phyloP scores from a whole-genome alignment of 148 eudicot species.

The Rhododendron williamsianum region DNA sequence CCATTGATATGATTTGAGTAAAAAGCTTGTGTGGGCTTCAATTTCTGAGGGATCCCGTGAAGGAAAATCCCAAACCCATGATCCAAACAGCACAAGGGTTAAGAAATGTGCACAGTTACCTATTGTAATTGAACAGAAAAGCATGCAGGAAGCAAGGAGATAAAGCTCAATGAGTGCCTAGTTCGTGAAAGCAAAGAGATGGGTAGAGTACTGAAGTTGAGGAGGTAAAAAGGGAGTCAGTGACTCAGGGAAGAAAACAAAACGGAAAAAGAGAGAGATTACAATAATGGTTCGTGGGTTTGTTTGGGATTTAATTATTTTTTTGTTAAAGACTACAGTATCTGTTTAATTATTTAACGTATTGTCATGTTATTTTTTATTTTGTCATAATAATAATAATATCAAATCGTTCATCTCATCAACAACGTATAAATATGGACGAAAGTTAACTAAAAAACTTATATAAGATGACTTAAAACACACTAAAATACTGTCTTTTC shows the following conservation, averaged over 20 bases:
- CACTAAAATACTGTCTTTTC: no score
- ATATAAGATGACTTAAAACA: no score
- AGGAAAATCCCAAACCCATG: background rate
- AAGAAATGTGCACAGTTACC: background rate
- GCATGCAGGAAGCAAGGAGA: background rate
- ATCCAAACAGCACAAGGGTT: background rate
- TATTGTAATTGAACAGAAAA: background rate
- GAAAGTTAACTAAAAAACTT: no score
- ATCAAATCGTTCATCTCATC: no score
- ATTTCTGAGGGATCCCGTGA: background rate
- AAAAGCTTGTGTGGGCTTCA: background rate
- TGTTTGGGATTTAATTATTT: no score
- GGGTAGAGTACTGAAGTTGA: background rate
- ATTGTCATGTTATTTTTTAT: no score
- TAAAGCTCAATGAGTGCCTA: background rate
- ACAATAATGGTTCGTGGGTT: no score
- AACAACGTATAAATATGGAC: no score
- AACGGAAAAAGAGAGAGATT: background rate
- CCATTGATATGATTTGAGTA: background rate
- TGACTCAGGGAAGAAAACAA: background rate
- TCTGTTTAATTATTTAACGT: no score
- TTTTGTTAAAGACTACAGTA: no score
- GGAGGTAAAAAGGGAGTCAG: background rate
- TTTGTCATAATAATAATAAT: no score
- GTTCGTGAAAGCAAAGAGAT: background rate